These are phyloP conservation scores for Xylaria sp. DNA, from an alignment of 2,329 filamentous ascomycete species.

Conservation along the genomic window DNA sequence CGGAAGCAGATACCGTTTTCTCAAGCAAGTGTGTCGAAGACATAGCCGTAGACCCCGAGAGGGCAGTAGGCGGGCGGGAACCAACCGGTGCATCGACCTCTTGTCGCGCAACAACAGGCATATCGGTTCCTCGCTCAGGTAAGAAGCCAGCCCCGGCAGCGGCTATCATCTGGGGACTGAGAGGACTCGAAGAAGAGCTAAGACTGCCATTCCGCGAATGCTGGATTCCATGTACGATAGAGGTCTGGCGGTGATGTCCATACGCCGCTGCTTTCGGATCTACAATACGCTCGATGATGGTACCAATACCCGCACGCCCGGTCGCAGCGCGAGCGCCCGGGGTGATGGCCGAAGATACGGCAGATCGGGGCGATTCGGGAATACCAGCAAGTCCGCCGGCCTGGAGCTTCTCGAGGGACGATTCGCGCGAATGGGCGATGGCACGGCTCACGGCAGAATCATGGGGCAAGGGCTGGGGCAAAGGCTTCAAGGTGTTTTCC, in stretches of 20 bases:
- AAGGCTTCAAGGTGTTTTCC: constrained; percentile 64
- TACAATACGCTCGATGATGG: constrained; percentile 62
- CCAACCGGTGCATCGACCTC: constrained; percentile 56
- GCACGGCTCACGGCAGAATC: constrained; percentile 54
- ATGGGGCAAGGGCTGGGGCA: constrained; percentile 56
- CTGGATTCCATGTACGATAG: constrained; percentile 95
- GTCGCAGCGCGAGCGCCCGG: constrained; percentile 56
- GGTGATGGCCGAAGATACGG: constrained; percentile 47
- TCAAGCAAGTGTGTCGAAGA: constrained; percentile 54
- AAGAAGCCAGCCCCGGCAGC: constrained; percentile 68
- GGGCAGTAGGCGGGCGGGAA: constrained; percentile 59
- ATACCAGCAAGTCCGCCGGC: constrained; percentile 49
- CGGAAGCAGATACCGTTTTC: constrained; percentile 59
- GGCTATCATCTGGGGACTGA: constrained; percentile 88
- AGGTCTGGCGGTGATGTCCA: constrained; percentile 94
- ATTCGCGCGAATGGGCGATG: constrained; percentile 66
- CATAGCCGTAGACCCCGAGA: constrained; percentile 58
- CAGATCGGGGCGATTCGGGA: constrained; percentile 48
- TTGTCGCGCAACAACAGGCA: constrained; percentile 59
- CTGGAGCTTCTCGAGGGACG: constrained; percentile 66
- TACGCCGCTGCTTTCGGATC: constrained; percentile 70
- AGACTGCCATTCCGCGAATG: constrained; percentile 91
- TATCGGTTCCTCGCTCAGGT: constrained; percentile 62
- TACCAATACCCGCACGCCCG: constrained; percentile 56
- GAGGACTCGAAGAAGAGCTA: constrained; percentile 82